A percentile compares a stretch with the other conserved stretches of the same genome.
Conservation (phyloP, 306 rosid genomes). For the Erythrophleum fordii region DNA sequence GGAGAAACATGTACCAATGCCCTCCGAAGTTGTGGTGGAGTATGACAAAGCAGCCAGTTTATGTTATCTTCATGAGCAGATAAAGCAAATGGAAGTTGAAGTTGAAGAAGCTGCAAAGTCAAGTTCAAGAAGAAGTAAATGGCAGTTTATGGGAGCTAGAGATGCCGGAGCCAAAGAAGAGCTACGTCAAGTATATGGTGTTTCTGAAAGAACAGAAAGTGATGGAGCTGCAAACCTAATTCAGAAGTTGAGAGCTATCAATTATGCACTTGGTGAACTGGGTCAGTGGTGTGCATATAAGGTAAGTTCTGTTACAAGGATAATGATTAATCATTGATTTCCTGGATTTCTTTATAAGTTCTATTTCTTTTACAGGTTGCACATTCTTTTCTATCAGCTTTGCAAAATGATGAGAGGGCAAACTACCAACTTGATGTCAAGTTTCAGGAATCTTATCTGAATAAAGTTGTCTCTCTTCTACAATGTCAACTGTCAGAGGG, state of each 20-base stretch:
- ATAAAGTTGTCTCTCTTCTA: conserved; percentile 77
- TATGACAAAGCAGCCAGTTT: conserved; percentile 95
- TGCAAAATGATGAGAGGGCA: conserved; percentile 98
- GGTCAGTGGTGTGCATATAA: conserved; percentile 99
- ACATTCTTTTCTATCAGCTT: conserved; percentile 87
- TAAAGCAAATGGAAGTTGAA: conserved; percentile 93
- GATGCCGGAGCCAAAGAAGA: conserved; percentile 99
- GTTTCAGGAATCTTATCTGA: conserved; percentile 93
- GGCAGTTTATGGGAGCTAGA: conserved; percentile 99
- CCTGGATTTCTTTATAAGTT: conserved; percentile 33
- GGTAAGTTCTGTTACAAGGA: conserved; percentile 50
- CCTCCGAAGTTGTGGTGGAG: conserved; percentile 89
- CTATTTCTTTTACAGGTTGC: conserved; percentile 73
- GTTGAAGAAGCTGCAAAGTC: conserved; percentile 97
- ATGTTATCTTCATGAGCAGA: conserved; percentile 94
- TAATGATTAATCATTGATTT: conserved; percentile 22
- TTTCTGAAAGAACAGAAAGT: conserved; percentile 97
- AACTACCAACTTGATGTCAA: conserved; percentile 98
- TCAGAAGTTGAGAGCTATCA: conserved; percentile 96
- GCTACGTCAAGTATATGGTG: conserved; percentile 97
- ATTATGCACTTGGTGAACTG: conserved; percentile 97
- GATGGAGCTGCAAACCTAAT: conserved; percentile 98
- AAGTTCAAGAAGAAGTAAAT: conserved; percentile 95
- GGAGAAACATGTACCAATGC: conserved; percentile 97
- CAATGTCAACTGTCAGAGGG: conserved; percentile 96